Percentiles rank a stretch among this genome's conserved stretches.
Evolutionary conservation across 345 rosid genomes (phyloP).

Genomic region (Streptanthus diversifolius): DNA sequence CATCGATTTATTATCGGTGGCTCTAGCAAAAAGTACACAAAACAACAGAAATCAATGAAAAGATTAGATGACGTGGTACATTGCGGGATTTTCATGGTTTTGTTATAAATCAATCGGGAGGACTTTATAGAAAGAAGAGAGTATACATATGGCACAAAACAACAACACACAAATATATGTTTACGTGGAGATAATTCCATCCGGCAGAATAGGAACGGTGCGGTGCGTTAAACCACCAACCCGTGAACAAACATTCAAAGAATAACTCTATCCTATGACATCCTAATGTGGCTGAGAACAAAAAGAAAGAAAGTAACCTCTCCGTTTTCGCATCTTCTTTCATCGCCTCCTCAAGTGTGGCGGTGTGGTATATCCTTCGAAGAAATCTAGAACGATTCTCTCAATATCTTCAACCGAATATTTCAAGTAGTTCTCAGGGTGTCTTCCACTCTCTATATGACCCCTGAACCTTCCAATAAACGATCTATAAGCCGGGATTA

Average conservation of each 20-base stretch:
- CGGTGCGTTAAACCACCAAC: not conserved
- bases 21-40: not conserved
- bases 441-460: slow-evolving; percentile 88
- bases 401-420: slow-evolving; percentile 86
- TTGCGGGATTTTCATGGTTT: not conserved
- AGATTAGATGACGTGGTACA: not conserved
- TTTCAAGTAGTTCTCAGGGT: slow-evolving; percentile 92
- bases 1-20: too few species aligned
- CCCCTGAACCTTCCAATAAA: slow-evolving; percentile 89
- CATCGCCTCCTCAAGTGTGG: slow-evolving; percentile 78
- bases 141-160: slow-evolving; percentile 19
- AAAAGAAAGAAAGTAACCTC: slow-evolving; percentile 62
- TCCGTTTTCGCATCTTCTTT: slow-evolving; percentile 34
- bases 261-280: slow-evolving; percentile 29
- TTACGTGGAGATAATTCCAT: slow-evolving; percentile 10
- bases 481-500: slow-evolving; percentile 91
- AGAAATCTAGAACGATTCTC: slow-evolving; percentile 81
- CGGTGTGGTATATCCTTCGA: slow-evolving; percentile 75
- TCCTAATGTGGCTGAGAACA: slow-evolving; percentile 12
- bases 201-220: not conserved
- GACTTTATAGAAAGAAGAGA: slow-evolving; percentile 2
- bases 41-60: not conserved
- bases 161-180: slow-evolving; percentile 5
- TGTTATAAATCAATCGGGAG: slow-evolving; percentile 17
- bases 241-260: slow-evolving; percentile 29